Evolutionary conservation across 2,329 filamentous ascomycete species (phyloP), one percentile per base, ranked within the genome.

Genomic region (Fusarium chaquense): DNA sequence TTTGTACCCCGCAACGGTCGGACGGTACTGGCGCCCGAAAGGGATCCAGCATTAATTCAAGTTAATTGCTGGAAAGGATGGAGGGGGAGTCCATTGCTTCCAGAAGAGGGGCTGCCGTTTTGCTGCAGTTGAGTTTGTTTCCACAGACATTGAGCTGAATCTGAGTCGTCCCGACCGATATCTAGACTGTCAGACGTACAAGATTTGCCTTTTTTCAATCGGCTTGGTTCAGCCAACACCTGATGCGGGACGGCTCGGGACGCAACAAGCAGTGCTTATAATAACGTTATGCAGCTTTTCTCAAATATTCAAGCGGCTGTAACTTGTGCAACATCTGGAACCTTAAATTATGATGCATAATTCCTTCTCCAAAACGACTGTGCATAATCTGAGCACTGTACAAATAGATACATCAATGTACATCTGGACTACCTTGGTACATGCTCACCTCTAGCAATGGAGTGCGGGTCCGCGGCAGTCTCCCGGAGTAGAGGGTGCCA

Each of bases 1-100:
- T 68, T 58, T 62, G 63, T 70, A 73, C 73, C 73, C 73, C 73
- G 73, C 73, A 75, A 71, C 66, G 73, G 73, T 74, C 68, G 62
- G 68, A 60, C 68, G 73, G 73, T 65, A 72, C 62, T 72, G 73
- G 70, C 62, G 71, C 58, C 67, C 64, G 67, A 65, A 40, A 73
- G 46, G 71, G 58, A 62, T 68, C 72, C 67, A 71, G 59, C 54
- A 69, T 51, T 12, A 28, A 38, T 38, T 51, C 32, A 50, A 51
- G 46, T 49, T 32, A 68, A 59, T 61, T 51, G 26, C n/a, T 43
- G 13, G 26, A 60, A 51, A 46, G 50, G 57, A 58, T 59, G 53
- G 69, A 57, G 67, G 62, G 58, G 59, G 54, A 60, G 62, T 53
- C 45, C 26, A 56, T 54, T 51, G 46, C 41, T 46, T 56, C 33